phyloP scores from a whole-genome alignment of 2,329 filamentous ascomycete genomes.

The Scedosporium boydii region DNA sequence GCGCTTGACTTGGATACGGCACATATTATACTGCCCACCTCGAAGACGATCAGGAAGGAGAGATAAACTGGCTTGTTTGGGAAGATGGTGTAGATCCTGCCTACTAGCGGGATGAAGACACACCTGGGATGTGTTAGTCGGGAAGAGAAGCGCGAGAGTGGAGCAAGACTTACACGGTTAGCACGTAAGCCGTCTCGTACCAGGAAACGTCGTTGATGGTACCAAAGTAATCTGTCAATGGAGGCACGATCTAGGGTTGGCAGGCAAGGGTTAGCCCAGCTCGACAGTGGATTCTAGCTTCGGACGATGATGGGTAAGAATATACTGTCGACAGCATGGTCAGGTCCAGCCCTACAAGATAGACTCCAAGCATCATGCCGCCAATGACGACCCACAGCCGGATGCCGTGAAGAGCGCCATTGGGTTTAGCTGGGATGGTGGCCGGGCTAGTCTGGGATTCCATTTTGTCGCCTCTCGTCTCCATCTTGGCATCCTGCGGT shows the following conservation, averaged over 20 bases:
- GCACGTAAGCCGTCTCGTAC: constrained; percentile 9
- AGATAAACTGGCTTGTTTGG: constrained; percentile 31
- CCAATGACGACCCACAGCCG: constrained; percentile 6
- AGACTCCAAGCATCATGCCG: constrained; percentile 4
- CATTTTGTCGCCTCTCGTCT: background rate
- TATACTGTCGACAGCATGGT: constrained; percentile 9
- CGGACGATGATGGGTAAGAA: background rate
- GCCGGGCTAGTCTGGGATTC: background rate
- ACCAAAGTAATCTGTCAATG: constrained; percentile 7
- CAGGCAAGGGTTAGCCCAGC: background rate
- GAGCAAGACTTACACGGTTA: constrained; percentile 5
- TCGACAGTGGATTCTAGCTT: background rate
- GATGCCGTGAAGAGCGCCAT: background rate
- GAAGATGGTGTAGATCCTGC: constrained; percentile 35
- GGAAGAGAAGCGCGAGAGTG: background rate
- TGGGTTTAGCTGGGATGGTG: background rate
- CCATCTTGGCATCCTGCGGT: background rate
- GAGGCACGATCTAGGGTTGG: background rate
- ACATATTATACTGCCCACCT: constrained; percentile 22
- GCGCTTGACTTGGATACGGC: constrained; percentile 28
- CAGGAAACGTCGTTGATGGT: constrained; percentile 8
- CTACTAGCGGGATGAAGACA: constrained; percentile 29
- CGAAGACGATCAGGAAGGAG: constrained; percentile 15
- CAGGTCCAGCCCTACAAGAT: constrained; percentile 8
- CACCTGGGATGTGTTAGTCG: constrained; percentile 2